A percentile compares a stretch with the other conserved stretches of the same genome.
Conservation (phyloP, 345 rosid species). For the Pugionium dolabratum region DNA sequence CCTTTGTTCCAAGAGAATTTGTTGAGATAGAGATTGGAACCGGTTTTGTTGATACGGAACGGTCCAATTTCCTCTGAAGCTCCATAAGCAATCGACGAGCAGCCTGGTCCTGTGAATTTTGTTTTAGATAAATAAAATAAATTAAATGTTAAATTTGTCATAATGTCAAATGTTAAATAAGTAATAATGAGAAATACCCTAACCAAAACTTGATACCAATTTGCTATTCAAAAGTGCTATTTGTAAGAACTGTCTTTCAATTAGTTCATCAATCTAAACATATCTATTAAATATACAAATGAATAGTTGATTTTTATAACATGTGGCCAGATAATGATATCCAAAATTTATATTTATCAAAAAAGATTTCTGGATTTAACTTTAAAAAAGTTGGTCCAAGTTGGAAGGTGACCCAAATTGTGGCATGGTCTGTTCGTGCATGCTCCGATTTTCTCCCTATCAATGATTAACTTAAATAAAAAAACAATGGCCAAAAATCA, state of each 20-base stretch:
- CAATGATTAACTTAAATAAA: conserved; percentile 19
- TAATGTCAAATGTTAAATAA: too few relatives aligned
- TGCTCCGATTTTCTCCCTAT: conserved; percentile 25
- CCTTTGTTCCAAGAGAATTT: conserved; percentile 76
- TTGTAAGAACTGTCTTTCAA: too few relatives aligned
- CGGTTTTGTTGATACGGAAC: conserved; percentile 67
- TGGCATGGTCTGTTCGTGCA: conserved; percentile 7
- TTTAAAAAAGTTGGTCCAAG: conserved; percentile 13
- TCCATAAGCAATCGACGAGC: conserved; percentile 94
- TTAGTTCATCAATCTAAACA: not conserved
- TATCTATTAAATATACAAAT: not conserved
- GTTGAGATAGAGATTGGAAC: conserved; percentile 65
- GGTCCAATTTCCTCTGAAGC: conserved; percentile 99
- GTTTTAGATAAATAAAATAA: not conserved
- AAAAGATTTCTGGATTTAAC: not conserved
- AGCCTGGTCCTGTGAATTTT: conserved; percentile 81
- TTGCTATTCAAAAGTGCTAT: too few relatives aligned
- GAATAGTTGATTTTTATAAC: not conserved
- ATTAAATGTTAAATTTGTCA: not conserved
- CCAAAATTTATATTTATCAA: conserved; percentile 1
- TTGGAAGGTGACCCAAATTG: conserved; percentile 18
- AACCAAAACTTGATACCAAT: too few relatives aligned
- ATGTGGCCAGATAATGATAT: not conserved
- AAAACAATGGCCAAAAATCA: conserved; percentile 23
- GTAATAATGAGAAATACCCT: too few relatives aligned